A percentile compares a stretch with the other conserved stretches of the same genome.
These are phyloP conservation scores for Aphanomyces euteiches DNA, from an alignment of 352 stramenopile species.

Conservation along the genomic window DNA sequence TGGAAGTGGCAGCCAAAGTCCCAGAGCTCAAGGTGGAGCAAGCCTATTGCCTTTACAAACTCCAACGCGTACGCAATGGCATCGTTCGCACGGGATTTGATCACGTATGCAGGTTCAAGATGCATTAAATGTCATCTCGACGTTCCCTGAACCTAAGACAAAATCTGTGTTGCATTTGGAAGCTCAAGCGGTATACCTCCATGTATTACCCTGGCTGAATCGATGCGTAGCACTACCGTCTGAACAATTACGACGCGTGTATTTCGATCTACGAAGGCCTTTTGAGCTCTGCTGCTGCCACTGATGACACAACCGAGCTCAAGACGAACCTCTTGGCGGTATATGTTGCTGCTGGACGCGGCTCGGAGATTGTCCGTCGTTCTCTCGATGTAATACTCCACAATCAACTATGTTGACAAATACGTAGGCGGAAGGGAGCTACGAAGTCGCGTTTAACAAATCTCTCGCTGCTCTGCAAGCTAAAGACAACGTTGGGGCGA, in stretches of 20 bases:
- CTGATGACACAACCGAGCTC: constrained; percentile 68
- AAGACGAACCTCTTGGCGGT: constrained; percentile 73
- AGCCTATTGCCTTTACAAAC: constrained; percentile 76
- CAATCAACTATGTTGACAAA: no score
- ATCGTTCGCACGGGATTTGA: neutral
- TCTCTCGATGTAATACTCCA: constrained; percentile 28
- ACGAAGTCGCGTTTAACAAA: constrained; percentile 82
- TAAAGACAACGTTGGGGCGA: constrained; percentile 48
- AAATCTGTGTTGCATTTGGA: constrained; percentile 58
- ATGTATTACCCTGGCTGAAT: constrained; percentile 16
- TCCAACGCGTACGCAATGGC: constrained; percentile 45
- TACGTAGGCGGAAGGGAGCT: constrained; percentile 61
- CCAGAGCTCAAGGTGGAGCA: constrained; percentile 57
- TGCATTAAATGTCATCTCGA: constrained; percentile 44
- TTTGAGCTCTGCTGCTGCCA: constrained; percentile 41
- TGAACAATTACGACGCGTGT: constrained; percentile 53
- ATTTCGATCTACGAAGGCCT: constrained; percentile 78
- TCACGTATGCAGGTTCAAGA: constrained; percentile 46
- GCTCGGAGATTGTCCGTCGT: constrained; percentile 48
- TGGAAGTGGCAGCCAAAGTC: constrained; percentile 72
- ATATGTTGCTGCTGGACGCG: constrained; percentile 59
- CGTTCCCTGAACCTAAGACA: constrained; percentile 37
- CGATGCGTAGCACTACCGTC: constrained; percentile 55
- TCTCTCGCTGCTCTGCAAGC: constrained; percentile 73
- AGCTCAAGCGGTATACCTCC: constrained; percentile 52